phyloP scores from a whole-genome alignment of 306 rosid genomes.

The Cucumis sativus region Cucumber_9930_V3 NC_026661.2:5170001-5170500 shows the following conservation, averaged over 20 bases:
- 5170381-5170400: constrained; percentile 46
- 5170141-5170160: constrained; percentile 10
- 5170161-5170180: constrained; percentile 33
- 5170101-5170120: constrained; percentile 17
- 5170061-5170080: not conserved
- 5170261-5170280: constrained; percentile 62
- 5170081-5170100: not conserved
- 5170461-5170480: constrained; percentile 80
- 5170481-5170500: constrained; percentile 61
- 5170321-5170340: constrained; percentile 50
- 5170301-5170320: constrained; percentile 32
- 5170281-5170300: constrained; percentile 41
- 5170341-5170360: constrained; percentile 69
- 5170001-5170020: too few relatives aligned
- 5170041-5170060: not conserved
- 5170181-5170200: constrained; percentile 12
- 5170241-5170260: constrained; percentile 58
- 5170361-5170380: constrained; percentile 63
- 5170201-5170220: constrained; percentile 6
- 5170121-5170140: constrained; percentile 21
- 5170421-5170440: constrained; percentile 69
- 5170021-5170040: too few relatives aligned
- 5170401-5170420: constrained; percentile 83
- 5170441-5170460: constrained; percentile 66
- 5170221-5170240: constrained; percentile 48